Evolutionary conservation across 306 rosid species (phyloP), one percentile per base, ranked within the genome.

Genomic region (Lathyrus tuberosus): DNA sequence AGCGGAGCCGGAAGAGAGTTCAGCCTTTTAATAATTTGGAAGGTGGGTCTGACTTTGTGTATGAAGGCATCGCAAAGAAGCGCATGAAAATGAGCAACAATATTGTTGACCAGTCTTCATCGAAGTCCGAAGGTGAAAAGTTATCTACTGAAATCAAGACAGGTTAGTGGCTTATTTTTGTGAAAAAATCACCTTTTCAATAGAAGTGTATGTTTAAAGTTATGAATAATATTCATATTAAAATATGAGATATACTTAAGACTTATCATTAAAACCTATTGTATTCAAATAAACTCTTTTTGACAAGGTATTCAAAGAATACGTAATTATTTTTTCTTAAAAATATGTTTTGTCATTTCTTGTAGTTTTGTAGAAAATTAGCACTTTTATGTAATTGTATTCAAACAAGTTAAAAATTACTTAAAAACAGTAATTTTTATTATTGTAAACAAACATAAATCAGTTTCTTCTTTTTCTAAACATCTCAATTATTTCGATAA

Each of bases 1-100:
- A 80, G 66, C 83, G 99, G 71, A 94, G 77, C 72, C 78, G 99
- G 57, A 94, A 89, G 79, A 87, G 85, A 70, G 84, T 65, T 73
- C 82, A 80, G 43, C 72, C 26, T 73, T 70, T 69, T 60, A 82
- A 77, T 69, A 82, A 77, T 65, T 74, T 68, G 52, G 58, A 73
- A 52, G 66, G 66, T 58, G 79, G 74, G 69, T 22, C 76, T 22
- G 78, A 81, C 56, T 42, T 16, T 70, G 86, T 73, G 70, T 68
- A 31, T 78, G 90, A 78, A 57, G 83, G 75, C 48, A 64, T 56
- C 52, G 67, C 64, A 53, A 88, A 79, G 79, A 94, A 87, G 80
- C 95, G 85, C 10, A 74, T 65, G 85, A 87, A 82, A 81, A 72
- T 94, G 72, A 68, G 61, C 57, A 69, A 67, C 73, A 74, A 76